phyloP scores from a whole-genome alignment of 768 basidiomycete genomes.

The Pulveroboletus sp. region DNA sequence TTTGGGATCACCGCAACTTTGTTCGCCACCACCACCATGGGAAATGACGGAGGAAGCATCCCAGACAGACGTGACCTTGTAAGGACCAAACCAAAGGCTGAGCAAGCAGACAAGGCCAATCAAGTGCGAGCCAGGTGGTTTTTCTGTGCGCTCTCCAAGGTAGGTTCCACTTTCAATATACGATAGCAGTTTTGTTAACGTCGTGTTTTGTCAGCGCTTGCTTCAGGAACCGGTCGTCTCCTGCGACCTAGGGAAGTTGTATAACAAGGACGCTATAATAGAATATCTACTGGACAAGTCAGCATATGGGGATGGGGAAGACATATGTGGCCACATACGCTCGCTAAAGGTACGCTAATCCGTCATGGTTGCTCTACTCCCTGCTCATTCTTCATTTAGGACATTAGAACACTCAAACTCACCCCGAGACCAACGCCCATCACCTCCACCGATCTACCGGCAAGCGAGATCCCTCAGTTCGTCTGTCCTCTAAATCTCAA shows the following conservation, averaged over 20 bases:
- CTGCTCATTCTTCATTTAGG: constrained; percentile 42
- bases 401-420: constrained; percentile 79
- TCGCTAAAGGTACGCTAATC: constrained; percentile 70
- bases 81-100: constrained; percentile 69
- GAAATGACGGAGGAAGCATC: constrained; percentile 87
- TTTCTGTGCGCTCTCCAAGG: constrained; percentile 95
- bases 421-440: constrained; percentile 62
- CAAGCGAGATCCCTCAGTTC: constrained; percentile 60
- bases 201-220: constrained; percentile 51
- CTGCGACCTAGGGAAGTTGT: constrained; percentile 89
- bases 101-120: constrained; percentile 88
- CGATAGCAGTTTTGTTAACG: background rate
- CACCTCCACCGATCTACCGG: constrained; percentile 31
- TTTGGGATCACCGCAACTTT: background rate
- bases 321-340: constrained; percentile 89
- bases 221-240: constrained; percentile 88
- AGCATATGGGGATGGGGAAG: constrained; percentile 85
- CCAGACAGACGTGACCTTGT: constrained; percentile 82
- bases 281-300: constrained; percentile 83
- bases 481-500: constrained; percentile 89
- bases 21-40: constrained; percentile 46
- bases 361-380: background rate
- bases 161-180: no score
- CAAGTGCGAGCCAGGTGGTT: constrained; percentile 86
- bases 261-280: constrained; percentile 93